Evolutionary conservation across 192 early-diverging fungal species (phyloP), one percentile per base, ranked within the genome.

Genomic region (Rhizoclosmatium globosum): DNA sequence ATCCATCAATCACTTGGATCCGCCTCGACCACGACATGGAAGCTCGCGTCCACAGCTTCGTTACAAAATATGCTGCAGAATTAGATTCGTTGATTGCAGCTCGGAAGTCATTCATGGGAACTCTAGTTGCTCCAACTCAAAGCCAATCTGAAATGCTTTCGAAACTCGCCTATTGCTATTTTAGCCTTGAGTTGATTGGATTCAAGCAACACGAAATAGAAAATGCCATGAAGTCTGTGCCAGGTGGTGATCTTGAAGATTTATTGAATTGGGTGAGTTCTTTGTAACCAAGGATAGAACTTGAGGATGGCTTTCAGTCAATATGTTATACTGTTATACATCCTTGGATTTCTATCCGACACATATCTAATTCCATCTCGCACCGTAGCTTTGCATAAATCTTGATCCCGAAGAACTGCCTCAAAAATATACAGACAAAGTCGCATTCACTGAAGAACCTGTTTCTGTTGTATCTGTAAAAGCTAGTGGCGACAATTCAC

Each of bases 341-440:
- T n/a, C n/a, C n/a, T n/a, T n/a, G n/a, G n/a, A n/a, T n/a, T n/a
- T n/a, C n/a, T n/a, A n/a, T n/a, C n/a, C n/a, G n/a, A n/a, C n/a
- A n/a, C n/a, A n/a, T n/a, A n/a, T n/a, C n/a, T n/a, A n/a, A n/a
- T 39, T 48, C 19, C 23, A 6, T n/a, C 11, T 72, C 2, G 38
- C 3, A 1, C 2, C 21, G 1, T 50, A 79, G 78, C 67, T 79
- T 7, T 79, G 78, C 62, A 42, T 79, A 44, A 19, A 72, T 56
- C 45, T 79, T 3, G 41, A 13, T 43, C 19, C 61, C 19, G 62
- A 73, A 23, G 45, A 46, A 3, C 62, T 79, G 0, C 78, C 78
- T 1, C 58, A 4, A 50, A 59, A 59, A 41, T 79, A 64, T 50
- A 71, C 78, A 42, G 68, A 79, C 48, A 79, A 79, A 47, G 47